These are phyloP conservation scores for Leptographium procerum DNA, from an alignment of 2,329 filamentous ascomycete species.

Conservation along the genomic window DNA sequence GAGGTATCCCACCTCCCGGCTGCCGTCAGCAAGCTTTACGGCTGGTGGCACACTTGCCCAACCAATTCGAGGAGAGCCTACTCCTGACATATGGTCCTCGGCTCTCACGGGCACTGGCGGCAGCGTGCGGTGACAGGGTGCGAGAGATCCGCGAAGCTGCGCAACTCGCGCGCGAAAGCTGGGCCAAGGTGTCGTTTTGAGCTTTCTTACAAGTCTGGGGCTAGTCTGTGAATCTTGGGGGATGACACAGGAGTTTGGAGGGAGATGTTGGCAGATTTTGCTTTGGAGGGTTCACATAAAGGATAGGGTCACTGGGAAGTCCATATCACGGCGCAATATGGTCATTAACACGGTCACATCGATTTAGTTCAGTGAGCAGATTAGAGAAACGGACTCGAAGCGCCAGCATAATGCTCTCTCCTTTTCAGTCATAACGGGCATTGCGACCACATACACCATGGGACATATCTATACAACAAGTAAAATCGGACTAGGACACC, in stretches of 20 bases:
- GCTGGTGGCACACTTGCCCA: conserved; percentile 36
- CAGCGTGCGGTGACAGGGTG: conserved; percentile 41
- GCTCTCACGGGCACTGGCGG: conserved; percentile 34
- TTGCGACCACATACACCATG: not conserved
- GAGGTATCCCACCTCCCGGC: conserved; percentile 2
- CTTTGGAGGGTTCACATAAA: not conserved
- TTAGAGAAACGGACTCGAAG: not conserved
- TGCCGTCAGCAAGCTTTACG: conserved; percentile 37
- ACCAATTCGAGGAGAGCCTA: conserved; percentile 34
- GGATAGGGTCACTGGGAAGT: not conserved
- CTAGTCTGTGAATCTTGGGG: conserved; percentile 3
- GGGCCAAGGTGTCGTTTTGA: conserved; percentile 27
- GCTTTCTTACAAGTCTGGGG: not conserved
- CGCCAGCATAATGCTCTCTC: not conserved
- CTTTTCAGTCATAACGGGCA: not conserved
- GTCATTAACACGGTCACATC: not conserved
- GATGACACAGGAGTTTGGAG: not conserved
- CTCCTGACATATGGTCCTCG: conserved; percentile 31
- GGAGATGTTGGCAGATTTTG: not conserved
- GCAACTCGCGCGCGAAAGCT: conserved; percentile 35
- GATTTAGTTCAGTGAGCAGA: not conserved
- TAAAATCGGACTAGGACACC: not conserved
- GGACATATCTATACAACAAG: not conserved
- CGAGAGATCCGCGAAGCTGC: conserved; percentile 41
- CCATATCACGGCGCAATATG: not conserved